Percentiles rank a stretch among this genome's conserved stretches.
These are phyloP conservation scores for Triangularia verruculosa DNA, from an alignment of 2,329 filamentous ascomycete genomes.

Conservation along the genomic window DNA sequence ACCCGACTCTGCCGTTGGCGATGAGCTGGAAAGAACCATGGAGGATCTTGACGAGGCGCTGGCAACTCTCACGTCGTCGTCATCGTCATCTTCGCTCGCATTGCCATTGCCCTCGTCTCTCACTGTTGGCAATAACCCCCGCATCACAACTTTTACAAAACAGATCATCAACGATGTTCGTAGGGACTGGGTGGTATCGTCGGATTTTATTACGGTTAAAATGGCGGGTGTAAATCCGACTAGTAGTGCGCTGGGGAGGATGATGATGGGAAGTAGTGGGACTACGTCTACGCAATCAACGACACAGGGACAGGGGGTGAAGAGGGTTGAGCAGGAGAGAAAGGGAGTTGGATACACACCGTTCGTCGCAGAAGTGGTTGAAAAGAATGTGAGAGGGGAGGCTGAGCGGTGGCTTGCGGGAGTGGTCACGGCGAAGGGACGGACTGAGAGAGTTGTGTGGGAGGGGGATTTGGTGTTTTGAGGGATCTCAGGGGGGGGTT, in stretches of 20 bases:
- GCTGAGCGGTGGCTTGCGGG: neutral
- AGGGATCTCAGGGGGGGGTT: neutral
- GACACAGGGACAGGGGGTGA: conserved; percentile 10
- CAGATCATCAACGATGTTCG: conserved; percentile 21
- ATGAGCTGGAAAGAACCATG: neutral
- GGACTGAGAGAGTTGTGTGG: neutral
- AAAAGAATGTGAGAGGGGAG: conserved; percentile 10
- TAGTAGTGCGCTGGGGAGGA: neutral
- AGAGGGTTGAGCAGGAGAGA: neutral
- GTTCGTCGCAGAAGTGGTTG: conserved; percentile 34
- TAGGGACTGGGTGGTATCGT: conserved; percentile 24
- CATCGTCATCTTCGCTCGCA: neutral
- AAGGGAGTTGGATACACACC: conserved; percentile 25
- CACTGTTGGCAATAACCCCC: neutral
- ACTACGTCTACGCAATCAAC: neutral
- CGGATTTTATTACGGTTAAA: conserved; percentile 24
- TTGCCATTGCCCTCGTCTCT: neutral
- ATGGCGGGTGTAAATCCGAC: conserved; percentile 18
- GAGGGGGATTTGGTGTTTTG: conserved; percentile 10
- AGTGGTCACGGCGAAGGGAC: too few species aligned
- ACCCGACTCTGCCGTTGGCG: neutral
- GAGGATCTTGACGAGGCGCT: neutral
- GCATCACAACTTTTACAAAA: neutral
- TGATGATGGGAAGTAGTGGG: neutral
- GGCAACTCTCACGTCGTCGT: neutral